Evolutionary conservation across 208 protist genomes (phyloP).

Genomic region (Crithidia thermophila): DNA sequence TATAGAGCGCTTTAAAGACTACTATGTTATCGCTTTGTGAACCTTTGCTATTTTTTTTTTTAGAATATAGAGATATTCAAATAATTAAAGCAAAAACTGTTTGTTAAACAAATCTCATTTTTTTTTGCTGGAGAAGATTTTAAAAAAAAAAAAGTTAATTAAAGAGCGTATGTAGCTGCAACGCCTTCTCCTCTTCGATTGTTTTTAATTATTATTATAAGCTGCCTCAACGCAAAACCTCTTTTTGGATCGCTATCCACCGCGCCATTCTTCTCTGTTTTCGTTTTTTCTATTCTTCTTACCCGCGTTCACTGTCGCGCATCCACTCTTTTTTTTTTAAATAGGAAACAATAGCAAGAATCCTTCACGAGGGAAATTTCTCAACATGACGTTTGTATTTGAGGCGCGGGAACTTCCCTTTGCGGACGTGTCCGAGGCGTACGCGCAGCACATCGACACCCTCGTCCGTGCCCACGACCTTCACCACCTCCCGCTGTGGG

Average conservation of each 20-base stretch:
- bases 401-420: conserved; percentile 72
- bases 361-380: no score
- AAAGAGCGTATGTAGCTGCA: neutral
- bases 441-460: conserved; percentile 11
- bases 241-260: no score
- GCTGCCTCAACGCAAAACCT: no score
- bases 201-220: neutral
- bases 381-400: conserved; percentile 73
- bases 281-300: no score
- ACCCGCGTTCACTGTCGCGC: no score
- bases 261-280: no score
- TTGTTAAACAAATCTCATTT: no score
- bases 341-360: no score
- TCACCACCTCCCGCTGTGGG: conserved; percentile 52
- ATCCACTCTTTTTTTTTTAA: conserved; percentile 5
- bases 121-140: no score
- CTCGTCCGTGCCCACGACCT: conserved; percentile 11
- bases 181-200: neutral
- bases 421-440: conserved; percentile 31
- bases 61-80: no score
- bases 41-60: neutral
- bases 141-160: neutral
- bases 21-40: neutral
- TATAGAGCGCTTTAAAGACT: no score
- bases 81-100: no score